These are phyloP conservation scores for Amanita phalloides DNA, from an alignment of 768 basidiomycete genomes.

Conservation along the genomic window DNA sequence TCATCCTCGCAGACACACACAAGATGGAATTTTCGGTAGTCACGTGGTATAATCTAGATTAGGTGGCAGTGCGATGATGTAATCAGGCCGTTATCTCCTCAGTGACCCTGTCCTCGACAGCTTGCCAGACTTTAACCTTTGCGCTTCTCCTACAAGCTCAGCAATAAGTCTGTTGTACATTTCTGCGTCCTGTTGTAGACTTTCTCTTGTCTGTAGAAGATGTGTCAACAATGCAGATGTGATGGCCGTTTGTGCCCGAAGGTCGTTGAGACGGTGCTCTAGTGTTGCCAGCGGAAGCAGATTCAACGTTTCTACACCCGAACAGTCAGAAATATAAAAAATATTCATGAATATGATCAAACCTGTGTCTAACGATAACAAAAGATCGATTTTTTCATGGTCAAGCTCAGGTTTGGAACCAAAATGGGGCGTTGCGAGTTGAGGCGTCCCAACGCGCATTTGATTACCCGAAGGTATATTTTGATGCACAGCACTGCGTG, in stretches of 20 bases:
- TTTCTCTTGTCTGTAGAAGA: conserved; percentile 71
- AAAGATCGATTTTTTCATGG: conserved; percentile 45
- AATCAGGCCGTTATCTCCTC: conserved; percentile 34
- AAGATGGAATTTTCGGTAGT: not conserved
- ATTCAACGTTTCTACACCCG: conserved; percentile 50
- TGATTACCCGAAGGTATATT: conserved; percentile 21
- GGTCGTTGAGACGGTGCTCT: conserved; percentile 54
- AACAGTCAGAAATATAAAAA: conserved; percentile 1
- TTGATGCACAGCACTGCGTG: conserved; percentile 28
- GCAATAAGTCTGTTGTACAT: conserved; percentile 87
- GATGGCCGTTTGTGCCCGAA: conserved; percentile 63
- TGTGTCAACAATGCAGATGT: conserved; percentile 72
- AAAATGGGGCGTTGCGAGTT: conserved; percentile 35
- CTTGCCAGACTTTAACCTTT: conserved; percentile 68
- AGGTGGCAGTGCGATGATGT: conserved; percentile 11
- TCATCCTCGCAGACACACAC: conserved; percentile 41
- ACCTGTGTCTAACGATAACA: conserved; percentile 66
- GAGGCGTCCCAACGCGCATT: conserved; percentile 47
- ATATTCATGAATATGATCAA: conserved; percentile 1
- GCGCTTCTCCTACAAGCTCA: conserved; percentile 86
- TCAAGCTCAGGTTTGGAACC: conserved; percentile 76
- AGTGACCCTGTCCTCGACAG: conserved; percentile 23
- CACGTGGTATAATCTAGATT: conserved; percentile 5
- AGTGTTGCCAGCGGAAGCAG: conserved; percentile 60
- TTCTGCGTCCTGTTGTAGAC: conserved; percentile 79